phyloP scores from a whole-genome alignment of 75 land plant species.

The Pinus taeda region DNA sequence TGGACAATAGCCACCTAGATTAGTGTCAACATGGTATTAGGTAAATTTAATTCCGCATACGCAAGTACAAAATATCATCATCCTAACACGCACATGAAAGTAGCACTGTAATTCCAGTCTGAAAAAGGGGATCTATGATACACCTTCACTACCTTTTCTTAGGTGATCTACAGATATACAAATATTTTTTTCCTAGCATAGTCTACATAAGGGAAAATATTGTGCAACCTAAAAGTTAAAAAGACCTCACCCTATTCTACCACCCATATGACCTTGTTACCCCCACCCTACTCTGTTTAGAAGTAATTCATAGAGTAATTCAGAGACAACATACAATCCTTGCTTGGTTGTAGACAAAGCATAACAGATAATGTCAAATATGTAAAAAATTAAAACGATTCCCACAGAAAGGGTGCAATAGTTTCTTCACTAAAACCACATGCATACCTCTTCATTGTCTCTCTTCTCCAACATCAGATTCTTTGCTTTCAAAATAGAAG shows the following conservation, averaged over 20 bases:
- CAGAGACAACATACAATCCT: slow-evolving; percentile 13
- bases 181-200: background rate
- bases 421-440: background rate
- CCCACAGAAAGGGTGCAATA: background rate
- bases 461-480: slow-evolving; percentile 85
- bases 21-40: background rate
- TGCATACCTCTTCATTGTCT: slow-evolving; percentile 91
- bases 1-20: slow-evolving; percentile 91
- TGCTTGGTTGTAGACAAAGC: slow-evolving; percentile 52
- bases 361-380: background rate
- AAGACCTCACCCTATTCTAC: too few species aligned
- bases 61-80: background rate
- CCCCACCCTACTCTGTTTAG: too few species aligned
- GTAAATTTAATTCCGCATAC: background rate
- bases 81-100: too few species aligned
- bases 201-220: background rate
- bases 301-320: background rate
- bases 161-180: too few species aligned
- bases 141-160: too few species aligned
- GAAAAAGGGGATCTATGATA: too few species aligned
- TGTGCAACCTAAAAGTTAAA: background rate
- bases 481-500: slow-evolving; percentile 62
- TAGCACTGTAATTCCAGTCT: background rate
- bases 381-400: background rate
- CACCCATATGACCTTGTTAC: too few species aligned